Evolutionary conservation across 495 filamentous ascomycete species (phyloP), one percentile per base, ranked within the genome.

Genomic region (Cercophora newfieldiana): DNA sequence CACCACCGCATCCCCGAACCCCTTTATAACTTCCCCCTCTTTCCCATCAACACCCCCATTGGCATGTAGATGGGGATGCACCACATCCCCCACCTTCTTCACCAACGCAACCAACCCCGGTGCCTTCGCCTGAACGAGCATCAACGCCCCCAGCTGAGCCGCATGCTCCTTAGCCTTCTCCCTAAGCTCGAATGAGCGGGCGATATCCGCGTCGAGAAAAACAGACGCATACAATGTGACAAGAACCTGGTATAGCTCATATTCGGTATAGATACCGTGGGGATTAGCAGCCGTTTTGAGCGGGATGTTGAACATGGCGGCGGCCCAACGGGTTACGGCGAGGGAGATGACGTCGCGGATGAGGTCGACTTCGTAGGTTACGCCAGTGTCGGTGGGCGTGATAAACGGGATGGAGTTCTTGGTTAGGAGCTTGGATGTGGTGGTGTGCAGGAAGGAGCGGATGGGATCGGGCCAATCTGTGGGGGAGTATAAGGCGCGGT

Each of bases 1-100:
- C 57, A 93, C 81, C 75, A 91, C 83, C 56, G 87, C 81, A 33
- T 82, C 81, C n/a, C 90, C 90, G 70, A 90, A 91, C 54, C 89
- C 85, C 29, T 81, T 79, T 44, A 92, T 79, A 21, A 80, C 81
- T 26, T 84, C 79, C 68, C 86, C 80, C 24, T 85, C 62, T 12
- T 25, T 48, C n/a, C n/a, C 29, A 66, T 82, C 79, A 72, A 53
- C 51, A n/a, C 14, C n/a, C 22, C 77, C 82, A 30, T 29, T n/a
- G 30, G 4, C 30, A 14, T 47, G 10, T 16, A 8, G n/a, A 53
- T 53, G 50, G 62, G 81, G 79, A 19, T 59, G 24, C 14, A 63
- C 65, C 2, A 68, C 33, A 25, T 57, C 63, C 10, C 47, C 62
- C n/a, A 50, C 64, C 31, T 71, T 74, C 6, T 69, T 62, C 61